phyloP scores from a whole-genome alignment of 495 filamentous ascomycete genomes.

The Peziza echinospora region DNA sequence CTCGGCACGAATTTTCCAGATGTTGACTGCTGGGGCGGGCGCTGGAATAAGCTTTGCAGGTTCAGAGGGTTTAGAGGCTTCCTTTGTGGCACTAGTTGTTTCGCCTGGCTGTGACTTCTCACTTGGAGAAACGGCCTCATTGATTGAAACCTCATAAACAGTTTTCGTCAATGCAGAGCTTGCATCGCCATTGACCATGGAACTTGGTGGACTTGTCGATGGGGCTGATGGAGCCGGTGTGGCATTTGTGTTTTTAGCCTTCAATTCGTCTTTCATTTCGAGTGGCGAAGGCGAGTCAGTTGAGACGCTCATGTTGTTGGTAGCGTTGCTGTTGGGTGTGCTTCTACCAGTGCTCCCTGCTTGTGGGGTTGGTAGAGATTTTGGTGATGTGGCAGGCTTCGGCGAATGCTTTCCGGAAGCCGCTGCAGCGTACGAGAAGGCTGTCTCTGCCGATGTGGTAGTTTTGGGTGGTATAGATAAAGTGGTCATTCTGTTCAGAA shows the following conservation, averaged over 20 bases:
- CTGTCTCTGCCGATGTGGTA: constrained; percentile 24
- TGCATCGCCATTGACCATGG: not conserved
- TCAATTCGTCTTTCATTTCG: too few species aligned
- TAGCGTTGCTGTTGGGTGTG: constrained; percentile 4
- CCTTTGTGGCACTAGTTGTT: too few species aligned
- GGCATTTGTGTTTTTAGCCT: not conserved
- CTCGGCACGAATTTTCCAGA: constrained; percentile 61
- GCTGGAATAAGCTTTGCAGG: constrained; percentile 42
- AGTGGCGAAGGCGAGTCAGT: too few species aligned
- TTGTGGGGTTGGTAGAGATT: constrained; percentile 11
- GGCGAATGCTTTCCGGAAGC: constrained; percentile 26
- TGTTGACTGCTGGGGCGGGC: constrained; percentile 57
- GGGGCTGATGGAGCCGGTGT: not conserved
- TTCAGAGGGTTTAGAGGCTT: constrained; percentile 17
- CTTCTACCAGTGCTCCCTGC: constrained; percentile 19
- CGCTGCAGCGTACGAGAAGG: constrained; percentile 89
- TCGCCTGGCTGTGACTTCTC: constrained; percentile 21
- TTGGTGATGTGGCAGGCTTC: not conserved
- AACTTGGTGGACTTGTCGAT: not conserved
- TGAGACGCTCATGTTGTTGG: not conserved
- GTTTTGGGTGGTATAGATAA: constrained; percentile 9
- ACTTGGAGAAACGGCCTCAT: not conserved
- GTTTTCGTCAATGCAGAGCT: not conserved
- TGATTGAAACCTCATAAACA: not conserved
- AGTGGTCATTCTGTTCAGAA: too few species aligned